A percentile compares a stretch with the other conserved stretches of the same genome.
Evolutionary conservation across 352 stramenopile species (phyloP).

Genomic region (Globisporangium paroecandrum): DNA sequence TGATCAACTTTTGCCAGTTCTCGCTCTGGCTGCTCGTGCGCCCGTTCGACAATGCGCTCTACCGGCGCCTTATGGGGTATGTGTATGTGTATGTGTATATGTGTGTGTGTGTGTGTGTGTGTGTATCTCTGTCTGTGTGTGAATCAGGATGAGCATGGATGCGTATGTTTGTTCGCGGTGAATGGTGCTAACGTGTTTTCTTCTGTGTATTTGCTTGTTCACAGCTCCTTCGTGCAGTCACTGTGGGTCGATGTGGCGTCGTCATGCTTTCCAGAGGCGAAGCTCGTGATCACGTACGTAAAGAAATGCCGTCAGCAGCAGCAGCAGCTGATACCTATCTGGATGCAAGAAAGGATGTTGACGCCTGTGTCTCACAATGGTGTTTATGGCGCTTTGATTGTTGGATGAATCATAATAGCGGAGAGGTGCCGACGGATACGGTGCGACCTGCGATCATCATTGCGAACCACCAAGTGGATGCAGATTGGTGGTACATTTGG

Average conservation of each 20-base stretch:
- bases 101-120: constrained; percentile 51
- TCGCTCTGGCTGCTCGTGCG: constrained; percentile 81
- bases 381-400: constrained; percentile 6
- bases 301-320: background rate
- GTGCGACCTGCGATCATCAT: constrained; percentile 85
- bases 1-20: constrained; percentile 81
- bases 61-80: constrained; percentile 74
- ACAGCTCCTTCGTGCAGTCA: constrained; percentile 53
- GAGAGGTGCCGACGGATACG: constrained; percentile 71
- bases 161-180: background rate
- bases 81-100: background rate
- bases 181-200: constrained; percentile 12
- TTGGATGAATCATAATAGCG: constrained; percentile 21
- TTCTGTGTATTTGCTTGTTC: background rate
- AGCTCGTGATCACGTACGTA: constrained; percentile 79
- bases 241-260: constrained; percentile 88
- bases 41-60: constrained; percentile 79
- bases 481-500: constrained; percentile 93
- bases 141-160: background rate
- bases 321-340: background rate
- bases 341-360: background rate
- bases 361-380: background rate
- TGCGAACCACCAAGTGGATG: constrained; percentile 90
- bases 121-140: background rate
- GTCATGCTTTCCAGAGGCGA: constrained; percentile 79